phyloP scores from a whole-genome alignment of 371 early-diverging fungal genomes.

The Sporodiniella umbellata region DNA sequence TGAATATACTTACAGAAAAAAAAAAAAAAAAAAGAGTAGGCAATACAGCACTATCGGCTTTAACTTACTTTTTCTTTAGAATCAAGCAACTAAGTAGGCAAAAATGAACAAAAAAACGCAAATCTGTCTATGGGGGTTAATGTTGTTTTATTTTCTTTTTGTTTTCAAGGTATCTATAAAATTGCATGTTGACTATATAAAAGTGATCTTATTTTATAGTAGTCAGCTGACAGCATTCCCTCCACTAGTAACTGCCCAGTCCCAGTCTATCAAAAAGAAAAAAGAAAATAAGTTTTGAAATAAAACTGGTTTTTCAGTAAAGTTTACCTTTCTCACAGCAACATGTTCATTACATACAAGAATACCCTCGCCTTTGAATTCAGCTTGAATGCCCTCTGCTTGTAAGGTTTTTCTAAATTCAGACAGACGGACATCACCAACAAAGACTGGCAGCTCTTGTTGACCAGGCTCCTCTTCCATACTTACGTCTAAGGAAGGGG shows the following conservation, averaged over 20 bases:
- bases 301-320: too few relatives aligned
- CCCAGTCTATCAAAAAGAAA: constrained; percentile 32
- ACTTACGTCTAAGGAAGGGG: constrained; percentile 77
- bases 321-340: constrained; percentile 73
- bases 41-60: too few relatives aligned
- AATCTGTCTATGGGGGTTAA: too few relatives aligned
- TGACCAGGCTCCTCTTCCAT: constrained; percentile 31
- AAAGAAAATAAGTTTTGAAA: not conserved
- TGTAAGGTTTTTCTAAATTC: constrained; percentile 74
- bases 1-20: too few relatives aligned
- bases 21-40: too few relatives aligned
- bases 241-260: constrained; percentile 58
- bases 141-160: not conserved
- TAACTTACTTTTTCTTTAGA: too few relatives aligned
- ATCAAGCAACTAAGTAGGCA: too few relatives aligned
- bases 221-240: constrained; percentile 56
- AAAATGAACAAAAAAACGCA: too few relatives aligned
- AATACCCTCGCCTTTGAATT: constrained; percentile 82
- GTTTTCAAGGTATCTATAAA: constrained; percentile 27
- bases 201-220: constrained; percentile 58
- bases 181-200: constrained; percentile 65
- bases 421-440: constrained; percentile 85
- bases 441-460: constrained; percentile 69
- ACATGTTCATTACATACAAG: constrained; percentile 81
- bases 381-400: constrained; percentile 72